Base-by-base conservation (phyloP, 2,329 filamentous ascomycete genomes). In the Ophiobolus disseminans region DNA sequence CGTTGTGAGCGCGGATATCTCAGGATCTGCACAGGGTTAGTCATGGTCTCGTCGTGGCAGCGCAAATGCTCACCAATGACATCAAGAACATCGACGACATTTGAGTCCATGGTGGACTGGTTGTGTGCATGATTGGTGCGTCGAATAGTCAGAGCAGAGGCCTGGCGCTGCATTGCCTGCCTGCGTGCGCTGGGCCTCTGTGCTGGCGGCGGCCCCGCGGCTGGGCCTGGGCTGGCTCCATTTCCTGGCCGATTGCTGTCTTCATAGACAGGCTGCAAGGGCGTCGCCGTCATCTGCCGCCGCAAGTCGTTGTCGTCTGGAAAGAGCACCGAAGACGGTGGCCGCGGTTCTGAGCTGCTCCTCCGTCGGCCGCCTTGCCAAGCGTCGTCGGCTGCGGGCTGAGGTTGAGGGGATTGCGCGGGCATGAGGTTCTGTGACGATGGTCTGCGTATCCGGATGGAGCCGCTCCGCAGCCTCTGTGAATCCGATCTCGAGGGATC, bases 1-100 rank as follows among this genome's bases (percentile, higher is more conserved):
- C 5, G 90, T 93, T 0, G 89, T 90, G 5, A 96, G 76, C 0
- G 90, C 89, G 20, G 89, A 85, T 2, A 96, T 86, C 74, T 94
- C 89, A 34, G 90, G 90, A 60, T 95, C 90, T 91, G 54, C 23
- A 32, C 13, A 41, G 20, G 32, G 55, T 77, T 46, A 77, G 69
- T 58, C 73, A 60, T 57, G 37, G 16, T 23, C 35, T 13, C 14
- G 32, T 17, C 36, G 22, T 28, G 26, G 10, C 47, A 11, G 9
- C 16, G 34, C 28, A 13, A 13, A 19, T 36, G 73, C 82, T 50
- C 75, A 88, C 86, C 86, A 54, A 90, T 81, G 32, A 88, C 81
- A 73, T 90, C 87, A 36, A 90, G 75, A 39, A 89, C 72, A 65
- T 89, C 85, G 4, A 89, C 85, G 43, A 89, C 74, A 46, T 83